Base-by-base conservation (phyloP, 2,329 filamentous ascomycete genomes). In the Claviceps arundinis region DNA sequence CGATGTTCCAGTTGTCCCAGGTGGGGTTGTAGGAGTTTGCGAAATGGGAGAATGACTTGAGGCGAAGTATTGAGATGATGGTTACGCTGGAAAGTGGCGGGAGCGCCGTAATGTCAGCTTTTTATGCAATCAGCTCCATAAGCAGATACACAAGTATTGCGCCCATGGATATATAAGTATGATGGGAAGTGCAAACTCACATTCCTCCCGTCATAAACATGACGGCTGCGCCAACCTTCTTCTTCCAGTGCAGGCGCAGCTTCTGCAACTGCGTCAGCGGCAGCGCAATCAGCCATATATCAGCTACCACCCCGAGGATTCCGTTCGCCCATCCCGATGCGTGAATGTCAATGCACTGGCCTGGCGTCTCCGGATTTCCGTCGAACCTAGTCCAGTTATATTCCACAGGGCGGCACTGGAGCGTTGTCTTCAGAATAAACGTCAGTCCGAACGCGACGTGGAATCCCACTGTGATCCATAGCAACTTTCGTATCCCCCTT, bases 311-410 rank as follows among this genome's bases (percentile, higher is more conserved):
- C 48, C 70, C 71, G 47, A 73, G 66, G 11, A 58, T 67, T 0
- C 73, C 74, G 37, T 72, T 70, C n/a, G 69, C 64, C 71, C 73
- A 78, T 3, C 62, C 68, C 6, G 74, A 62, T 1, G 62, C 60
- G 54, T 73, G 74, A 53, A 71, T 61, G 51, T 73, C 65, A 37
- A 73, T 61, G 57, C 76, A 79, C 2, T 55, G 60, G 0, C 75
- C 75, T 0, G 37, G 66, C 62, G 51, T 68, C 60, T 2, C 64
- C 66, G 42, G 72, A 67, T 73, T 74, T 77, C 11, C 60, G 17
- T 22, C 26, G 26, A 3, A 44, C 38, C 34, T 60, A 0, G 61
- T 67, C 76, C 76, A 80, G 58, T 70, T 72, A 48, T 64, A 70
- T 11, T 59, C 59, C 24, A 77, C 61, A 1, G 74, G 75, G 8